Evolutionary conservation across 345 rosid genomes (phyloP), one percentile per base, ranked within the genome.

Genomic region (thale cress (Arabidopsis thaliana)): DNA sequence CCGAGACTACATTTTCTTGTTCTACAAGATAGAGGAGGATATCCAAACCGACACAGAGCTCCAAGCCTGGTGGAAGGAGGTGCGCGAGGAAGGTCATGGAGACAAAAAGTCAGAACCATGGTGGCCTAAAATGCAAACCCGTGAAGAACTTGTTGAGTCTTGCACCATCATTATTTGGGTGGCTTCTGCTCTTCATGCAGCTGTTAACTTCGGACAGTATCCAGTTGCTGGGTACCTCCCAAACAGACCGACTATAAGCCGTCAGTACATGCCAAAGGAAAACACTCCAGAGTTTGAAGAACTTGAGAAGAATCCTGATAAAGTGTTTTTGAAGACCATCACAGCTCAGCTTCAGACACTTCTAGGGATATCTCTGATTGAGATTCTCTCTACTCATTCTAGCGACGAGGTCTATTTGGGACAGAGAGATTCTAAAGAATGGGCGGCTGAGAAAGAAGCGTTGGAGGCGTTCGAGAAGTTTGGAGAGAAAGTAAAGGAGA

Each of bases 81-180:
- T 87, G 16, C 80, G 84, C 2, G 93, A 89, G 70, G 83, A 79
- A 50, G 97, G 97, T 30, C 93, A 89, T 4, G 97, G 85, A 4
- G 95, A 91, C 85, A 85, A 79, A 77, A 89, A 86, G 46, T 63
- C 88, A 20, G 85, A 85, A 73, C 81, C 85, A 3, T 89, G 92
- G 94, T 91, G 94, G 94, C 91, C 93, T 3, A 75, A 80, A 74
- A 83, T 91, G 88, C 82, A 85, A 16, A 79, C 78, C 3, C 70
- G 74, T 0, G 52, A 80, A 45, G 93, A 91, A 30, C 85, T 89
- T 6, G 79, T 84, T 2, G 75, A 86, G 0, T 65, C 91, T 6
- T 87, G 91, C 86, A 85, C 93, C 42, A 87, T 82, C 6, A 82
- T 91, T 42, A 85, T 91, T 0, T 91, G 97, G 97, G 68, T 87